Base-by-base conservation (phyloP, 2,329 filamentous ascomycete genomes). In the Clonostachys sp. region DNA sequence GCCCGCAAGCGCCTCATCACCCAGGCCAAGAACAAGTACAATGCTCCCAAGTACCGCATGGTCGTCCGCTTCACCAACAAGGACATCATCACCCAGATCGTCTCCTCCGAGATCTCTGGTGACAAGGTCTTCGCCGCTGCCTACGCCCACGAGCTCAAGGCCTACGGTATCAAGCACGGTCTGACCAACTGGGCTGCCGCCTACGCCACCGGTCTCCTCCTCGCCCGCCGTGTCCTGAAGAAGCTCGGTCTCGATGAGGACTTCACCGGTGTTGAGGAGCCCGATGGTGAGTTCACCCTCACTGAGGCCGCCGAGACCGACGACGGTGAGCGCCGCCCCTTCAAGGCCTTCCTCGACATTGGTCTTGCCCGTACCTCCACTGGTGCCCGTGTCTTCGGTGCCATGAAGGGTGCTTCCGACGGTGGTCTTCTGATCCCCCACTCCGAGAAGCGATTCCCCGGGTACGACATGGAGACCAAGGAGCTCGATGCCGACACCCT, bases 21-120 rank as follows among this genome's bases (percentile, higher is more conserved):
- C 81, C 94, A 99, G 84, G 94, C 94, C 80, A 99, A 97, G 90
- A 99, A 99, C 90, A 99, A 99, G 88, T 99, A 97, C 88, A 95
- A 95, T 80, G 88, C 94, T 57, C 94, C 94, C 77, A 99, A 99
- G 86, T 97, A 99, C 87, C 89, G 94, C 70, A 87, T 99, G 69
- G 94, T 99, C 61, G 90, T 99, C 72, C 94, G 94, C 74, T 96
- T 95, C 87, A 95, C 90, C 83, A 95, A 97, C 87, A 90, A 91
- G 77, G 92, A 99, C 83, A 95, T 97, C 81, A 88, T 97, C 79
- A 86, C 84, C 78, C 94, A 99, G 82, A 94, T 99, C 72, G 84
- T 99, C 72, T 87, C 83, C 70, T 95, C 94, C 52, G 94, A 99
- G 83, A 88, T 99, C 78, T 84, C 81, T 60, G 94, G 94, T 68